Base-by-base conservation (phyloP, 306 rosid species). In the Vigna radiata region DNA sequence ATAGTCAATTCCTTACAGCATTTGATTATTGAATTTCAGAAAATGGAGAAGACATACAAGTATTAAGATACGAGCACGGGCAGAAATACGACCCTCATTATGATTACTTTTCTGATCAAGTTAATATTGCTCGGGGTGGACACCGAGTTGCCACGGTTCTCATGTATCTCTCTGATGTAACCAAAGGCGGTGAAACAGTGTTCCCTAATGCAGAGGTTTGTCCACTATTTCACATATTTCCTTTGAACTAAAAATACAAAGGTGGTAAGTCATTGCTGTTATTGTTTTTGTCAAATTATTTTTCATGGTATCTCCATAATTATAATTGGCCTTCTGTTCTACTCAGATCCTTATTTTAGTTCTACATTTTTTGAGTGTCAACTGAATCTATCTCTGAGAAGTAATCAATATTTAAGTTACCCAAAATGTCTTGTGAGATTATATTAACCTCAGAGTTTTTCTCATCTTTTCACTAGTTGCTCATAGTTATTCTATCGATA, bases 1-100 rank as follows among this genome's bases (percentile, higher is more conserved):
- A 18, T 75, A 67, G 39, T 64, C 53, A 55, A 41, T 62, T 73
- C 53, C 55, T 77, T 75, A 59, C 61, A 25, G 70, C 66, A 14
- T 79, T 29, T 56, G 33, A 62, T 75, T 79, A 58, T 87, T 85
- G 31, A 68, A 79, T 86, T 80, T 84, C 94, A 96, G 99, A 92
- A 80, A 96, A 96, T 81, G 98, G 99, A 27, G 99, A 96, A 70
- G 93, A 88, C 87, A 91, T 96, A 23, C 99, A 96, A 86, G 94
- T 96, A 60, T 81, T 96, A 83, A 90, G 97, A 82, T 96, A 96
- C 84, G 98, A 96, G 80, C 90, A 84, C 36, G 99, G 99, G 56
- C 98, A 92, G 91, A 93, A 88, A 84, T 96, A 96, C 66, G 97
- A 93, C 69, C 91, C 91, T 18, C 99, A 96, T 82, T 87, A 82